A percentile compares a stretch with the other conserved stretches of the same genome.
These are phyloP conservation scores for Chlorella ohadii DNA, from an alignment of 139 green algal genomes.

Conservation along the genomic window DNA sequence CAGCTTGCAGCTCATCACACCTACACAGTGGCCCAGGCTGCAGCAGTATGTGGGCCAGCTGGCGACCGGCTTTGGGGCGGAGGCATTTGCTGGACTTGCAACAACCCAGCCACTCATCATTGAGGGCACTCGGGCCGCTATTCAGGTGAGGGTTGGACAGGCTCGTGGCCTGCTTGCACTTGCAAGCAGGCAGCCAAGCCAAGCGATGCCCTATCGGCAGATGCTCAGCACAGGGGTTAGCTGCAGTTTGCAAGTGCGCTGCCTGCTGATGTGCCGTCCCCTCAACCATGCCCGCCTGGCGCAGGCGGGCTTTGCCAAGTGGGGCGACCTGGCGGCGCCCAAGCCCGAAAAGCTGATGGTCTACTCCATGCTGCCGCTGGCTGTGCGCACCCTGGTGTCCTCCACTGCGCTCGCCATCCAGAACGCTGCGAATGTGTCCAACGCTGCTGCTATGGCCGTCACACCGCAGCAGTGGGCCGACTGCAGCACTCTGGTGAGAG, in stretches of 20 bases:
- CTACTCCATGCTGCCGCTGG: constrained; percentile 22
- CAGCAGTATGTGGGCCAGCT: constrained; percentile 43
- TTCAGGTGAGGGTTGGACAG: background rate
- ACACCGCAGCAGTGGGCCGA: constrained; percentile 1
- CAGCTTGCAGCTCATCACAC: constrained; percentile 19
- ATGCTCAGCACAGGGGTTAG: no score
- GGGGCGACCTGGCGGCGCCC: background rate
- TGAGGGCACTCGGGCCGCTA: background rate
- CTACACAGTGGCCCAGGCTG: background rate
- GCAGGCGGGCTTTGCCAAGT: background rate
- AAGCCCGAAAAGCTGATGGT: constrained; percentile 1
- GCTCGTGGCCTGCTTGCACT: no score
- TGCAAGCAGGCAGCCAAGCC: constrained; percentile 4
- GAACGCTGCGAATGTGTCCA: background rate
- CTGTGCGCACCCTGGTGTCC: constrained; percentile 4
- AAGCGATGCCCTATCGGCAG: no score
- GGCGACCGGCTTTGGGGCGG: background rate
- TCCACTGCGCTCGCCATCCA: background rate
- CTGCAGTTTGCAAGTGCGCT: no score
- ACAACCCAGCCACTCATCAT: no score
- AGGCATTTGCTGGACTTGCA: background rate
- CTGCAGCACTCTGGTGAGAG: background rate
- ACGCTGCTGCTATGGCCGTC: background rate
- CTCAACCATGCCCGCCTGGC: background rate
- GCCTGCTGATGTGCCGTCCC: no score